phyloP scores from a whole-genome alignment of 1,139 yeast species.

The Eremothecium coryli region DNA sequence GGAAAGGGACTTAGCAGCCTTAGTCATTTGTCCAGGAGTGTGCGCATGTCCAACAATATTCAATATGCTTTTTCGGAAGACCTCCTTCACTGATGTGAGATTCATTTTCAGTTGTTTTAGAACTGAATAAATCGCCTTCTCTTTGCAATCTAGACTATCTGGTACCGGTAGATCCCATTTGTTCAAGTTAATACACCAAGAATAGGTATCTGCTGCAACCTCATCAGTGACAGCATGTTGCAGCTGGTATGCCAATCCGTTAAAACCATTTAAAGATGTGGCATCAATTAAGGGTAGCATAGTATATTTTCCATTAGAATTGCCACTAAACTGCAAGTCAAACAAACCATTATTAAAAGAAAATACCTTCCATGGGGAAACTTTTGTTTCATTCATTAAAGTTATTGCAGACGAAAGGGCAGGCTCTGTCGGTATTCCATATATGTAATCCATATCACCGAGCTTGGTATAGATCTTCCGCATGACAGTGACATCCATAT shows the following conservation, averaged over 20 bases:
- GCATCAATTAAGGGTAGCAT: conserved; percentile 36
- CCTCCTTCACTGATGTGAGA: conserved; percentile 1
- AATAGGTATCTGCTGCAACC: conserved; percentile 10
- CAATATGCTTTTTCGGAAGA: conserved; percentile 1
- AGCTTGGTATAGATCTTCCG: conserved; percentile 36
- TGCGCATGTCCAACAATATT: neutral
- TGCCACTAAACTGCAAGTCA: conserved; percentile 34
- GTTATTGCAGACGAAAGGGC: conserved; percentile 44
- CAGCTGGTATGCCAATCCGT: conserved; percentile 20
- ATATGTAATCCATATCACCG: conserved; percentile 52
- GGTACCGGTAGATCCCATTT: conserved; percentile 26
- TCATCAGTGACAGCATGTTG: conserved; percentile 5
- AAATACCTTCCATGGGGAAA: conserved; percentile 36
- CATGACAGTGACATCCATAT: conserved; percentile 23
- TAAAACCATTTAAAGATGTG: conserved; percentile 19
- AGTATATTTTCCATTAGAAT: conserved; percentile 7
- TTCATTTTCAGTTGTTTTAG: conserved; percentile 11
- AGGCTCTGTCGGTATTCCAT: conserved; percentile 54
- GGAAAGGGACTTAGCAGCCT: conserved; percentile 5
- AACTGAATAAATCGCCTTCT: conserved; percentile 18
- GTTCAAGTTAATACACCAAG: conserved; percentile 24
- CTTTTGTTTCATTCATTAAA: conserved; percentile 33
- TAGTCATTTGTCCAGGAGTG: neutral
- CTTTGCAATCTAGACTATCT: conserved; percentile 11
- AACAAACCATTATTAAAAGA: conserved; percentile 48